These are phyloP conservation scores for Tetradesmus lagerheimii DNA, from an alignment of 139 green algal species.

Conservation along the genomic window DNA sequence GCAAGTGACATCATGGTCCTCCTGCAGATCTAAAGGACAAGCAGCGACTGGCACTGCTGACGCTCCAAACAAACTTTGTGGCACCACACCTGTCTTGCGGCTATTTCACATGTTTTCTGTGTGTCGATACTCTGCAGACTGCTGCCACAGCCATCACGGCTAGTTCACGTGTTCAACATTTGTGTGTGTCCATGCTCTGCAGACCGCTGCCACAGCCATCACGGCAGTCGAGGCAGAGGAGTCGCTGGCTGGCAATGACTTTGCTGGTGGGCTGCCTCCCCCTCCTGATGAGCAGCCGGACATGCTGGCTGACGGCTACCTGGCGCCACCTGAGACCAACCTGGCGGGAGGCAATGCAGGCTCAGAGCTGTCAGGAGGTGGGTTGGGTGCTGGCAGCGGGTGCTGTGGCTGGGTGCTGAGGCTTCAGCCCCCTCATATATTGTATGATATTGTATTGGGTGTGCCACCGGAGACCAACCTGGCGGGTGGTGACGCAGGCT, in stretches of 20 bases:
- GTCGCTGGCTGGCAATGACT: not conserved
- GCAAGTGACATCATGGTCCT: too few species aligned
- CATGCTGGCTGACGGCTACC: not conserved
- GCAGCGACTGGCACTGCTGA: not conserved
- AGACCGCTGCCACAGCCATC: conserved; percentile 1
- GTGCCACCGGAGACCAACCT: not conserved
- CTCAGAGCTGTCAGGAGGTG: not conserved
- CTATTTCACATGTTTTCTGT: too few species aligned
- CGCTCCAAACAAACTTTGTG: too few species aligned
- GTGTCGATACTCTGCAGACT: too few species aligned
- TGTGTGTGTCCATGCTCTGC: not conserved
- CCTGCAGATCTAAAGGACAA: too few species aligned
- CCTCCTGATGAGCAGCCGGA: conserved; percentile 10
- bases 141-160: not conserved
- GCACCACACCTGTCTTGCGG: too few species aligned
- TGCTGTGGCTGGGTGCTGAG: not conserved
- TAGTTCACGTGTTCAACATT: too few species aligned
- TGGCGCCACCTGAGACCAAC: conserved; percentile 20
- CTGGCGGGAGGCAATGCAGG: not conserved
- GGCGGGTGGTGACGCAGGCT: not conserved
- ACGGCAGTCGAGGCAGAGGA: conserved; percentile 11
- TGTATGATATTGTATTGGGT: too few species aligned
- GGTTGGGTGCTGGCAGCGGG: not conserved
- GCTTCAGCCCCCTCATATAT: too few species aligned
- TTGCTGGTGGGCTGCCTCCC: conserved; percentile 1